Conservation (phyloP, 495 filamentous ascomycete species). For the Podospora didyma region DNA sequence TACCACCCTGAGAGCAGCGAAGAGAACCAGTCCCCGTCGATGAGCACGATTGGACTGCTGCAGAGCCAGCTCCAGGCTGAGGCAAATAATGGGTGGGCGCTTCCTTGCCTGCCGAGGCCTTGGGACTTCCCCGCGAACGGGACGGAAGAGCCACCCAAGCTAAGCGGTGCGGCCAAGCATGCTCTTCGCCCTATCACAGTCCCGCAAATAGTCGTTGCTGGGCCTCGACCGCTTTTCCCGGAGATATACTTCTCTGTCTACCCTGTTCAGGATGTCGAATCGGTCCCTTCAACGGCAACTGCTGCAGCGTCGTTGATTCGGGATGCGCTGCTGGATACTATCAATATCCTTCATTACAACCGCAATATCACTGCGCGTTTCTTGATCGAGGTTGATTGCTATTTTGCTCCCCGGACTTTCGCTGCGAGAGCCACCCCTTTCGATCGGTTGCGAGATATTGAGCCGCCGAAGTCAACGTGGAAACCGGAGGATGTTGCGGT, state of each 20-base stretch:
- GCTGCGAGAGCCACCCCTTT: constrained; percentile 89
- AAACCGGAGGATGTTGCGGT: constrained; percentile 98
- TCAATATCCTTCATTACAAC: constrained; percentile 92
- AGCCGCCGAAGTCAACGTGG: constrained; percentile 72
- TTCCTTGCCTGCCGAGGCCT: constrained; percentile 79
- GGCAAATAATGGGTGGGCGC: constrained; percentile 62
- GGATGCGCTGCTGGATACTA: constrained; percentile 86
- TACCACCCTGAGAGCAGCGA: constrained; percentile 56
- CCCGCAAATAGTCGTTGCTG: constrained; percentile 69
- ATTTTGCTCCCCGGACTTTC: constrained; percentile 83
- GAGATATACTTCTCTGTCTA: constrained; percentile 95
- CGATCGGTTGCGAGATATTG: constrained; percentile 77
- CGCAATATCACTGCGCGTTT: constrained; percentile 81
- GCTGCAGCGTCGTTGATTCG: constrained; percentile 78
- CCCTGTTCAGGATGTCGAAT: constrained; percentile 82
- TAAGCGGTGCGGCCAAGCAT: constrained; percentile 63
- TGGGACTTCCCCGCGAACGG: constrained; percentile 60
- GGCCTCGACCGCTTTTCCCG: constrained; percentile 74
- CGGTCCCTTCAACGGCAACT: constrained; percentile 71
- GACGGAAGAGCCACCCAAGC: constrained; percentile 48
- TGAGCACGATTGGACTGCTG: constrained; percentile 75
- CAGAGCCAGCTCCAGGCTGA: constrained; percentile 80
- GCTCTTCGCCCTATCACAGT: constrained; percentile 68
- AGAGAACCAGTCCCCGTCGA: constrained; percentile 33
- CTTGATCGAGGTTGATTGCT: constrained; percentile 91